Evolutionary conservation across 768 basidiomycete genomes (phyloP).

Genomic region (Tulasnella sp.): DNA sequence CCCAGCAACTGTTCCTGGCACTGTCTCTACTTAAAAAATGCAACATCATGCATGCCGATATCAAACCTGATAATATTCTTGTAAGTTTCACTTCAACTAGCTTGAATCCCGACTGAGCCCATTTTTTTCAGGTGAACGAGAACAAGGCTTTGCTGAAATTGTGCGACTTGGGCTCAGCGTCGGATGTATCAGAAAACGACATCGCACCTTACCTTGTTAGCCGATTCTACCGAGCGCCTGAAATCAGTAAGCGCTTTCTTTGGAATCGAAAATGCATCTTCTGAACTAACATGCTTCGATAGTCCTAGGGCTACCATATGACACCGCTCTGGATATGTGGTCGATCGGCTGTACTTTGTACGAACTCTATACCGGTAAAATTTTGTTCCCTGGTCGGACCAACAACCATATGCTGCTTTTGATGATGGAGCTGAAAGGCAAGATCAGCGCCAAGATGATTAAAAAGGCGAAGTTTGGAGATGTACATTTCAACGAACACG

Average conservation of each 20-base stretch:
- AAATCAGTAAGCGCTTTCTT: conserved; percentile 63
- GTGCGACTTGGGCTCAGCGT: conserved; percentile 95
- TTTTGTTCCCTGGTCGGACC: conserved; percentile 89
- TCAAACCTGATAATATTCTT: conserved; percentile 97
- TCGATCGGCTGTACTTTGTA: conserved; percentile 97
- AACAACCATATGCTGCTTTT: conserved; percentile 97
- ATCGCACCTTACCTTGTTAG: conserved; percentile 98
- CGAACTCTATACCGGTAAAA: conserved; percentile 91
- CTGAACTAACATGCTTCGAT: not conserved
- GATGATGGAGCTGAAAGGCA: conserved; percentile 97
- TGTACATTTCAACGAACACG: conserved; percentile 87
- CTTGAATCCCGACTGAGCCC: not conserved
- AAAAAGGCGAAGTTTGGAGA: conserved; percentile 91
- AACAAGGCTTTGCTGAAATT: conserved; percentile 87
- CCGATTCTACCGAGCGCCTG: conserved; percentile 94
- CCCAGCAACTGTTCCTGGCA: conserved; percentile 89
- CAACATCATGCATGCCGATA: conserved; percentile 95
- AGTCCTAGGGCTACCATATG: conserved; percentile 95
- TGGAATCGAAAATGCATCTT: conserved; percentile 11
- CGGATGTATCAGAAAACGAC: conserved; percentile 88
- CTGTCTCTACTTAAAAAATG: conserved; percentile 75
- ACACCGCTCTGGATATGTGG: conserved; percentile 90
- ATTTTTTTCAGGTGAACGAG: conserved; percentile 79
- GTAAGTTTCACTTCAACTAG: conserved; percentile 34
- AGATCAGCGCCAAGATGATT: conserved; percentile 87